Percentiles rank a stretch among this genome's conserved stretches.
Evolutionary conservation across 169 alveolate species (phyloP).

Genomic region (Eimeria tenella): DNA sequence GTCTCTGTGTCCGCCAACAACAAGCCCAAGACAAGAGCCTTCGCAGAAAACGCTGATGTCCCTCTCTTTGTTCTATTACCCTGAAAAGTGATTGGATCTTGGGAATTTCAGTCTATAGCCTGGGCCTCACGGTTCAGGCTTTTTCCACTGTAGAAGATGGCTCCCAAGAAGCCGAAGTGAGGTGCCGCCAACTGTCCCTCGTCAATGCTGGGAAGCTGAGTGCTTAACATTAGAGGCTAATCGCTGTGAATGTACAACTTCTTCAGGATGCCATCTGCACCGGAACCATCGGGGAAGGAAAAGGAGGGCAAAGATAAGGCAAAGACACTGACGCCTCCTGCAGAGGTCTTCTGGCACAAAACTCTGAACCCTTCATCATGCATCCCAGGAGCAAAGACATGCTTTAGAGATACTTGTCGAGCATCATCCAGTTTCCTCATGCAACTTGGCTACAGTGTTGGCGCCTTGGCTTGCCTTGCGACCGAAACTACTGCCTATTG

Average conservation of each 20-base stretch:
- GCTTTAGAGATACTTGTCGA: not conserved
- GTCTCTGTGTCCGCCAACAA: constrained; percentile 11
- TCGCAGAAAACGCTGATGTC: not conserved
- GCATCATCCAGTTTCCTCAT: too few species aligned
- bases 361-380: not conserved
- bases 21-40: constrained; percentile 21
- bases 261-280: not conserved
- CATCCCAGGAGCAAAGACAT: not conserved
- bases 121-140: not conserved
- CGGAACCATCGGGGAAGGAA: constrained; percentile 30
- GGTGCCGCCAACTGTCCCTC: not conserved
- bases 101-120: not conserved
- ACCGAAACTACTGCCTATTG: too few species aligned
- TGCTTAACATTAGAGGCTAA: not conserved
- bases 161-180: constrained; percentile 56
- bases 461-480: not conserved
- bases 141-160: not conserved
- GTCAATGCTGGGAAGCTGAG: too few species aligned
- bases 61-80: not conserved
- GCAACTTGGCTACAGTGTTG: not conserved
- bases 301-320: constrained; percentile 43
- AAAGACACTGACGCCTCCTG: constrained; percentile 15
- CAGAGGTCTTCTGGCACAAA: not conserved
- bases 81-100: not conserved
- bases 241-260: not conserved